Evolutionary conservation across 805 yeast species (phyloP).

Genomic region (Yamadazyma insecticola): DNA sequence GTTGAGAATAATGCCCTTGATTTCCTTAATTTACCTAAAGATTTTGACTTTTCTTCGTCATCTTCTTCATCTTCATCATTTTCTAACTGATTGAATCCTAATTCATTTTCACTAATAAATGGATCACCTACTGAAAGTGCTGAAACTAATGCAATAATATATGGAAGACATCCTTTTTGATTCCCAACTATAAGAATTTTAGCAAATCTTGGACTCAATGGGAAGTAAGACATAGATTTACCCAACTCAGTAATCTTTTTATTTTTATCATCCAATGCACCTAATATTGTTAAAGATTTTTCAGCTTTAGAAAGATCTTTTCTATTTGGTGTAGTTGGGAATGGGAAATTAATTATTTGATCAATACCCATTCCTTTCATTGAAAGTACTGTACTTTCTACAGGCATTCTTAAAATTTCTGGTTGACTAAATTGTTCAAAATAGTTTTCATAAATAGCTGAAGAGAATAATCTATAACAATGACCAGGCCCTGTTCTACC

Average conservation of each 20-base stretch:
- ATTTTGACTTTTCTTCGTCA: constrained; percentile 32
- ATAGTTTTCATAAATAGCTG: constrained; percentile 87
- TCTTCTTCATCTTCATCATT: constrained; percentile 29
- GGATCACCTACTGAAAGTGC: constrained; percentile 94
- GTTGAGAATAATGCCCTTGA: constrained; percentile 59
- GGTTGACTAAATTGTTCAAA: constrained; percentile 82
- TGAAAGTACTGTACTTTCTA: constrained; percentile 88
- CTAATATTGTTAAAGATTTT: constrained; percentile 60
- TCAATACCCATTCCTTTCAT: constrained; percentile 98
- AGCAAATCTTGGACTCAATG: constrained; percentile 89
- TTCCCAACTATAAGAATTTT: constrained; percentile 86
- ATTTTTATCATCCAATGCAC: constrained; percentile 64
- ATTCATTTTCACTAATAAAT: constrained; percentile 67
- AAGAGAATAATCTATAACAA: constrained; percentile 85
- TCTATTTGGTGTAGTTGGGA: constrained; percentile 88
- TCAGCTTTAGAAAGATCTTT: constrained; percentile 59
- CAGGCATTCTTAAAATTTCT: constrained; percentile 92
- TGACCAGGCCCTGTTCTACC: constrained; percentile 99
- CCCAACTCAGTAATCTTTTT: constrained; percentile 74
- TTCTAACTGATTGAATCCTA: constrained; percentile 19
- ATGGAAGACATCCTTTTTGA: constrained; percentile 80
- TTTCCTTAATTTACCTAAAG: constrained; percentile 43
- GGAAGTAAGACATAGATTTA: constrained; percentile 81
- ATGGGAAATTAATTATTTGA: constrained; percentile 86
- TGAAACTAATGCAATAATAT: constrained; percentile 86